Base-by-base conservation (phyloP, 2,329 filamentous ascomycete species). In the Lecanicillium sp. region DNA sequence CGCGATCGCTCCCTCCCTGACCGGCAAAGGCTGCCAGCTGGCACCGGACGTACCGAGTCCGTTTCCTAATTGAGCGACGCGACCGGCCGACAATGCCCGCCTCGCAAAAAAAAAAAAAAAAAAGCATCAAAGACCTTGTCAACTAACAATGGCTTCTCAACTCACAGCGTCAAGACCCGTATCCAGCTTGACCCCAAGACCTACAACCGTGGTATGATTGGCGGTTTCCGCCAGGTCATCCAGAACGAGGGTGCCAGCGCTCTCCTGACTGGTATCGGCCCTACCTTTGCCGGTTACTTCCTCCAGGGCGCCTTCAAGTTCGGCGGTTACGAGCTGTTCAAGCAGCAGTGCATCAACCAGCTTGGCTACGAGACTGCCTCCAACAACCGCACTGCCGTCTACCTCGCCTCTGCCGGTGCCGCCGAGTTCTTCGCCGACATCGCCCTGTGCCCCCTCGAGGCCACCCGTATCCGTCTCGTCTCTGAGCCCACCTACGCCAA, bases 281-380 rank as follows among this genome's bases (percentile, higher is more conserved):
- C 84, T 51, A 89, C 84, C 56, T 75, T 77, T 52, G 81, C 84
- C 49, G 84, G 84, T 64, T 90, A 90, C 71, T 89, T 88, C 79
- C 78, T 89, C 54, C 84, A 90, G 71, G 84, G 85, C 59, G 82
- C 83, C 55, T 81, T 88, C 76, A 89, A 88, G 71, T 88, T 88
- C 64, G 85, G 85, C 64, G 85, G 85, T 61, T 90, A 89, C 67
- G 85, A 90, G 69, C 79, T 89, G 68, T 89, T 90, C 81, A 90
- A 90, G 79, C 77, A 87, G 71, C 81, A 87, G 66, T 75, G 71
- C 58, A 88, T 89, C 68, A 81, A 84, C 70, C 45, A 72, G 46
- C 65, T 89, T 55, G 85, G 85, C 58, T 77, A 79, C 59, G 81
- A 86, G 63, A 76, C 69, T 47, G 82, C 82, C 54, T 69, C 71